phyloP scores from a whole-genome alignment of 768 basidiomycete species.

The Piloderma croceum region DNA sequence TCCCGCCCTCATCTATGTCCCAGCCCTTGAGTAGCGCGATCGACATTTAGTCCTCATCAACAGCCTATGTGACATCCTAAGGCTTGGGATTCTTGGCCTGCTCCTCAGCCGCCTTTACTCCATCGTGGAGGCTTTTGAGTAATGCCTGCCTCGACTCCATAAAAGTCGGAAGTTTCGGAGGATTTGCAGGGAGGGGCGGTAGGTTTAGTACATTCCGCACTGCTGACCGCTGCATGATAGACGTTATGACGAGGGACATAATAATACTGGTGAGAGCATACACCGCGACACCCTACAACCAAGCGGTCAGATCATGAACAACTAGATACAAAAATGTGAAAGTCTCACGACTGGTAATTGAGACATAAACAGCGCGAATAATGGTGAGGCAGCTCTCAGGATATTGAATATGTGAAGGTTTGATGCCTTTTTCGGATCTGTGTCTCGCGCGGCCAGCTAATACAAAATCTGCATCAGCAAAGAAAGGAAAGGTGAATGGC shows the following conservation, averaged over 20 bases:
- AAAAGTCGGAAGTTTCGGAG: background rate
- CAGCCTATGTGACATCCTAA: too few species aligned
- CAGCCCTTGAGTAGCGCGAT: too few species aligned
- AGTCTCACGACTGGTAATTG: background rate
- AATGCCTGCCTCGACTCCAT: background rate
- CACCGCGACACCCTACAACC: too few species aligned
- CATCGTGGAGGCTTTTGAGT: too few species aligned
- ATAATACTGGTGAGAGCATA: background rate
- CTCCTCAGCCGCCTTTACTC: too few species aligned
- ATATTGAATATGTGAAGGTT: background rate
- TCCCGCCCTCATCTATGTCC: too few species aligned
- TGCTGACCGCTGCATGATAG: background rate
- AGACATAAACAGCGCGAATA: background rate
- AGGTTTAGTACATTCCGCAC: background rate
- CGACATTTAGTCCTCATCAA: too few species aligned
- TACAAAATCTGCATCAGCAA: background rate
- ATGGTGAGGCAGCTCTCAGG: background rate
- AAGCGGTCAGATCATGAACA: too few species aligned
- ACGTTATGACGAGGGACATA: background rate
- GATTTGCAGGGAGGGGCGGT: background rate
- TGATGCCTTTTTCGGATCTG: background rate
- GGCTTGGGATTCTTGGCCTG: too few species aligned
- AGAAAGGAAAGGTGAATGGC: background rate
- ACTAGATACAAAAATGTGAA: too few species aligned
- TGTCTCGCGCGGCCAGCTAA: background rate